phyloP scores from a whole-genome alignment of 164 flowering plant species.

The Umbilicus rupestris region DNA sequence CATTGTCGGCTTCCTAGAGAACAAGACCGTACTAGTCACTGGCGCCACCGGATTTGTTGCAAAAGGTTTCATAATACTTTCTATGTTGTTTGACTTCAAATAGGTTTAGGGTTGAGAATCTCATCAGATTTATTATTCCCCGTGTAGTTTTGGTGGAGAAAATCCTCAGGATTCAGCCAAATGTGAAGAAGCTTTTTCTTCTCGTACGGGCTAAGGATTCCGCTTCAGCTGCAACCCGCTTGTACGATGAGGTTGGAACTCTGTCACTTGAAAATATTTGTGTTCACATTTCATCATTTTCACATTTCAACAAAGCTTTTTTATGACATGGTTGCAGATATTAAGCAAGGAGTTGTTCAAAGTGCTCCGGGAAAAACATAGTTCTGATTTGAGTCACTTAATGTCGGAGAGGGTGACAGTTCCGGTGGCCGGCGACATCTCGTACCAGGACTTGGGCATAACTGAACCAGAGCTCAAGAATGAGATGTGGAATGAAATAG shows the following conservation, averaged over 20 bases:
- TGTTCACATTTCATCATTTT: too few relatives aligned
- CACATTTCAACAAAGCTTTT: too few relatives aligned
- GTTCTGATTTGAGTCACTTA: conserved; percentile 20
- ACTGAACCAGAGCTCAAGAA: conserved; percentile 22
- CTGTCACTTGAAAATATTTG: too few relatives aligned
- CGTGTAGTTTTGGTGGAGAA: conserved; percentile 24
- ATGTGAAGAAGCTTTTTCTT: conserved; percentile 23
- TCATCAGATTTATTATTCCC: neutral
- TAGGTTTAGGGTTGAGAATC: neutral
- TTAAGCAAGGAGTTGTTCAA: conserved; percentile 29
- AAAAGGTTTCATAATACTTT: conserved; percentile 30
- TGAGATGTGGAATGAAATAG: conserved; percentile 31
- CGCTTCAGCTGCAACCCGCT: conserved; percentile 7
- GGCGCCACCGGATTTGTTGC: conserved; percentile 76
- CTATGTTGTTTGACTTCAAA: neutral
- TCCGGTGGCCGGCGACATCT: conserved; percentile 41
- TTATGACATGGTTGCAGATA: conserved; percentile 19
- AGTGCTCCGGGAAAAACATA: conserved; percentile 32
- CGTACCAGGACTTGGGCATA: conserved; percentile 30
- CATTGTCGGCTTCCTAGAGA: conserved; percentile 34
- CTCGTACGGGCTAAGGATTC: conserved; percentile 19
- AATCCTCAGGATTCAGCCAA: conserved; percentile 22
- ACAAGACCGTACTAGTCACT: conserved; percentile 53
- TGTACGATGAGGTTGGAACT: conserved; percentile 11
- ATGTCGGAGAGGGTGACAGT: conserved; percentile 28